Evolutionary conservation across 352 stramenopile species (phyloP).

Genomic region (Pythium volutum): DNA sequence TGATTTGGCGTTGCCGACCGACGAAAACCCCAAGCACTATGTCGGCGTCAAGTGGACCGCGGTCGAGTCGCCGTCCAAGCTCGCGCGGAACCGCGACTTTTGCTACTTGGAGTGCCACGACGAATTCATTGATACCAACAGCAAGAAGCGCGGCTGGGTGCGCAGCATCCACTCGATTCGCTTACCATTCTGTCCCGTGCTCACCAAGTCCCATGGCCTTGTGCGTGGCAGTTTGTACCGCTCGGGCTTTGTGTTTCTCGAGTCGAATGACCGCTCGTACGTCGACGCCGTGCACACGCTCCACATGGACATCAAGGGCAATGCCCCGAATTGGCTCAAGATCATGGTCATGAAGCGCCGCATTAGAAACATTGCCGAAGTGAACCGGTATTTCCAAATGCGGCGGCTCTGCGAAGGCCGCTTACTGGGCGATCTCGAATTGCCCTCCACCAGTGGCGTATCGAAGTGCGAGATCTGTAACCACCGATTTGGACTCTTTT

Average conservation of each 20-base stretch:
- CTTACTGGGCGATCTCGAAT: slow-evolving; percentile 57
- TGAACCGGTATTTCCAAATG: slow-evolving; percentile 69
- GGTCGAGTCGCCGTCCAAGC: slow-evolving; percentile 68
- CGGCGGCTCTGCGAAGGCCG: slow-evolving; percentile 45
- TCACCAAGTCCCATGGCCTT: slow-evolving; percentile 55
- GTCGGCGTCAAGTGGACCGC: slow-evolving; percentile 84
- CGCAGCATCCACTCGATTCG: slow-evolving; percentile 78
- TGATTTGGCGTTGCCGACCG: slow-evolving; percentile 52
- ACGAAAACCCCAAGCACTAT: slow-evolving; percentile 79
- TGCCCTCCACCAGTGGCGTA: slow-evolving; percentile 47
- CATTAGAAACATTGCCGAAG: slow-evolving; percentile 68
- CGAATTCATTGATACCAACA: slow-evolving; percentile 77
- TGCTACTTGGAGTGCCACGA: slow-evolving; percentile 84
- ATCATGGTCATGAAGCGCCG: slow-evolving; percentile 72
- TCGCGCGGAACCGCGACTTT: slow-evolving; percentile 78
- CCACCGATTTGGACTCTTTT: slow-evolving; percentile 57
- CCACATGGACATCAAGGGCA: slow-evolving; percentile 79
- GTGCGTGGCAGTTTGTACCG: slow-evolving; percentile 73
- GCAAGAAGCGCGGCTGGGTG: slow-evolving; percentile 69
- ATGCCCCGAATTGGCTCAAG: slow-evolving; percentile 73
- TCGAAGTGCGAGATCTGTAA: slow-evolving; percentile 49
- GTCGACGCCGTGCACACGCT: slow-evolving; percentile 75
- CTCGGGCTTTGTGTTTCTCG: slow-evolving; percentile 77
- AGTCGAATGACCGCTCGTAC: slow-evolving; percentile 43
- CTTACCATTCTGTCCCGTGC: slow-evolving; percentile 59